Percentiles rank a stretch among this genome's conserved stretches.
These are phyloP conservation scores for Penicillium malachiteum DNA, from an alignment of 495 filamentous ascomycete species.

Conservation along the genomic window DNA sequence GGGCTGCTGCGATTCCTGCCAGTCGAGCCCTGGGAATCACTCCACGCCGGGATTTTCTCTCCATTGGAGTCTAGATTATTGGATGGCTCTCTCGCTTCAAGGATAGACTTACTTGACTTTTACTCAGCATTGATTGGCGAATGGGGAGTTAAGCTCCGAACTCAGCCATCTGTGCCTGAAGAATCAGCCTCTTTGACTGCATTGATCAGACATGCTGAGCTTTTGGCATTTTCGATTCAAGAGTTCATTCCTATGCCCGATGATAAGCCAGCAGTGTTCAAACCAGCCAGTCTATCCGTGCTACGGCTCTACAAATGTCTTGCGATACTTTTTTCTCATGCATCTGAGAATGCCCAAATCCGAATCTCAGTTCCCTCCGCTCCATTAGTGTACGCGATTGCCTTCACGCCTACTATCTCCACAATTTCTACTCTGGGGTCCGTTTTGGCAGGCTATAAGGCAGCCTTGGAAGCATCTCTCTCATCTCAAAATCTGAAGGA, in stretches of 20 bases:
- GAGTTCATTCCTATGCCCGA: slow-evolving; percentile 40
- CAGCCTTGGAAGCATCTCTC: slow-evolving; percentile 68
- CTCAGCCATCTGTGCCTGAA: slow-evolving; percentile 23
- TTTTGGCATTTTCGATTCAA: slow-evolving; percentile 61
- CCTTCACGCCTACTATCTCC: slow-evolving; percentile 61
- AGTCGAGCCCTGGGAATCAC: slow-evolving; percentile 57
- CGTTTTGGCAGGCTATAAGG: slow-evolving; percentile 67
- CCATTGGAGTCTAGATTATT: slow-evolving; percentile 61
- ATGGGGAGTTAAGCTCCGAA: slow-evolving; percentile 57
- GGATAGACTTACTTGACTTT: slow-evolving; percentile 60
- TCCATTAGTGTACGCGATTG: slow-evolving; percentile 65
- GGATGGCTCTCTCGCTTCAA: slow-evolving; percentile 47
- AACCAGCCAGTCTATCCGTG: slow-evolving; percentile 41
- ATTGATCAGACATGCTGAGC: slow-evolving; percentile 59
- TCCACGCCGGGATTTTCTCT: slow-evolving; percentile 42
- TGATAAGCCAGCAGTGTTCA: slow-evolving; percentile 8
- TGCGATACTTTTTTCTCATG: slow-evolving; percentile 54
- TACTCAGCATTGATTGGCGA: slow-evolving; percentile 68
- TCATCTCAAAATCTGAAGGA: slow-evolving; percentile 33
- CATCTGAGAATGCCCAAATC: slow-evolving; percentile 47
- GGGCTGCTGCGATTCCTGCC: slow-evolving; percentile 64
- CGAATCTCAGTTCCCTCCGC: slow-evolving; percentile 67
- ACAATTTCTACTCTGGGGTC: slow-evolving; percentile 70
- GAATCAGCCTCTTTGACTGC: slow-evolving; percentile 41
- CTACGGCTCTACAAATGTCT: slow-evolving; percentile 68